Base-by-base conservation (phyloP, 352 stramenopile genomes). In the Phytophthora podocarpi region DNA sequence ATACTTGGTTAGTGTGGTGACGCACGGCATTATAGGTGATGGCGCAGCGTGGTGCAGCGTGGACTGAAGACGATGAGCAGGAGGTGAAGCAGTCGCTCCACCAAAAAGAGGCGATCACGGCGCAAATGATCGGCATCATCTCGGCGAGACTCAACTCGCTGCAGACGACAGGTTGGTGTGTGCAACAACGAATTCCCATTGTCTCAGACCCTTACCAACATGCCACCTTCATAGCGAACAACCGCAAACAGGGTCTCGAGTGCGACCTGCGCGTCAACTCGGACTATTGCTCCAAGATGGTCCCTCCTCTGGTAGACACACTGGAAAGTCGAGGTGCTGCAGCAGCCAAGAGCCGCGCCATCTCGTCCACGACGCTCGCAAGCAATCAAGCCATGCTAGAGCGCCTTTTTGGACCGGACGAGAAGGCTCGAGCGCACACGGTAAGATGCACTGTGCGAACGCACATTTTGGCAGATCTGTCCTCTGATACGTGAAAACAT, bases 81-180 rank as follows among this genome's bases (percentile, higher is more conserved):
- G 67, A 76, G 23, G 43, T 77, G 24, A 83, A 89, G 56, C 76
- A 88, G 55, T 84, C 83, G 43, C 62, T 88, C 42, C 70, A 83
- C 24, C 81, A 93, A 59, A 93, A 93, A 54, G 83, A 89, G 35
- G 79, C 76, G 2, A 80, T 93, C 50, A 91, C 83, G 15, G 72
- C 78, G 21, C 83, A 93, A 57, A 93, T 93, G 81, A 93, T 93
- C 46, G 80, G 74, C 26, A 89, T 93, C 64, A 85, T 93, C 42
- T 89, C 82, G 13, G 71, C 77, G 18, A 70, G 83, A 5, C 67
- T 93, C 18, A 74, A 83, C 26, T 82, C 79, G 34, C 67, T 93
- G 30, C 83, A 89, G 34, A 83, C 78, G 30, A 74, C 87, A 34
- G 78, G 77, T 87, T 21, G n/a, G n/a, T n/a, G n/a, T n/a, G n/a